Evolutionary conservation across 345 rosid species (phyloP).

Genomic region (Lepidium sativum): DNA sequence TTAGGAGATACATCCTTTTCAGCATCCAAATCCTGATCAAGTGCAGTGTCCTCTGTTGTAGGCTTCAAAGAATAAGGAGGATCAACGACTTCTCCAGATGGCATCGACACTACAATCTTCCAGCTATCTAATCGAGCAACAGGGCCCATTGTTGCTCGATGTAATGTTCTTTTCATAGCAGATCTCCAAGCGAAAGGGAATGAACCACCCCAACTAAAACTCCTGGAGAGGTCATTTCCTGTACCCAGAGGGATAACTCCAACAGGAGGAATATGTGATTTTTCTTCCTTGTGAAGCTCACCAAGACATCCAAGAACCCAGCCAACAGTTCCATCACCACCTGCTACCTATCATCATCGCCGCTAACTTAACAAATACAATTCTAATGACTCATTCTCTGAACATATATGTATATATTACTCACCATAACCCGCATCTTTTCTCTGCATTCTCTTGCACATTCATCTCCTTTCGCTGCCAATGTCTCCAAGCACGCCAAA

Average conservation of each 20-base stretch:
- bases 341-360: conserved; percentile 64
- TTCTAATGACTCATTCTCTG: not conserved
- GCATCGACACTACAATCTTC: conserved; percentile 66
- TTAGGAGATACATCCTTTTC: conserved; percentile 51
- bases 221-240: conserved; percentile 89
- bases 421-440: conserved; percentile 72
- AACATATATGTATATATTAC: conserved; percentile 2
- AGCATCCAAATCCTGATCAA: conserved; percentile 58
- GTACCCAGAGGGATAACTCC: conserved; percentile 94
- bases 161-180: conserved; percentile 66
- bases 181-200: conserved; percentile 96
- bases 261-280: conserved; percentile 76
- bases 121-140: conserved; percentile 75
- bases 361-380: not conserved
- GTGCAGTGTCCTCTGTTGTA: conserved; percentile 48
- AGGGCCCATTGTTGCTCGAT: conserved; percentile 47
- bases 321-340: conserved; percentile 99
- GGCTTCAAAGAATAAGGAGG: conserved; percentile 72
- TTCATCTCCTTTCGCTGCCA: conserved; percentile 55
- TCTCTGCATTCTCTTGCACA: conserved; percentile 77
- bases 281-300: conserved; percentile 46
- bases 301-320: conserved; percentile 91
- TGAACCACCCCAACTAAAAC: conserved; percentile 98
- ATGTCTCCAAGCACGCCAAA: conserved; percentile 60
- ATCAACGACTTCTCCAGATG: conserved; percentile 56